Conservation (phyloP, 2,329 filamentous ascomycete genomes). For the Leptographium wingfieldii region DNA sequence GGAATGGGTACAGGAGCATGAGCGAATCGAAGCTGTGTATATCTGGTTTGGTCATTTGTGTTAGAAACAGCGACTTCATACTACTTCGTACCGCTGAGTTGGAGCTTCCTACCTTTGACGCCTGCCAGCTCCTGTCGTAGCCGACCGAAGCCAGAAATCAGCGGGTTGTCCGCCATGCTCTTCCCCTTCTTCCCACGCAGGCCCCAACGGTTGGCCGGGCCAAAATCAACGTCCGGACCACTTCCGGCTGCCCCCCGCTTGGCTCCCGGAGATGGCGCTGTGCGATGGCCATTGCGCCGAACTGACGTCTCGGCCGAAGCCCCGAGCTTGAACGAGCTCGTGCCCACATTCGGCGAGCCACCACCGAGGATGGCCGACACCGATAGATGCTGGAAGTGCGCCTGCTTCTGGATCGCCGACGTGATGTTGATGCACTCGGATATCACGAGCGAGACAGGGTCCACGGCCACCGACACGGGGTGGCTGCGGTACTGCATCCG, state of each 20-base stretch:
- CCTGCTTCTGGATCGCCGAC: conserved; percentile 95
- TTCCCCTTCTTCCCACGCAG: conserved; percentile 89
- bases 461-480: conserved; percentile 67
- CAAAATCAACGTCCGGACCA: conserved; percentile 28
- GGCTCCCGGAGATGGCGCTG: neutral
- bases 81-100: no score
- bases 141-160: conserved; percentile 89
- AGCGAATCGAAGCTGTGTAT: conserved; percentile 83
- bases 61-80: neutral
- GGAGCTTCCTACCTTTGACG: conserved; percentile 51
- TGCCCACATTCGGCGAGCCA: conserved; percentile 36
- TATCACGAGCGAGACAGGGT: conserved; percentile 84
- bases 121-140: conserved; percentile 76
- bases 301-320: neutral
- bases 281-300: conserved; percentile 3
- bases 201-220: conserved; percentile 77
- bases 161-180: conserved; percentile 92
- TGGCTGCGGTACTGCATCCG: conserved; percentile 47
- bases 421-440: conserved; percentile 99
- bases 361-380: conserved; percentile 91
- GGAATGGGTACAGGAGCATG: conserved; percentile 78
- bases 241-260: neutral
- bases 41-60: conserved; percentile 36
- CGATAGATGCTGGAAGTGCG: conserved; percentile 88
- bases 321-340: conserved; percentile 16